Evolutionary conservation across 139 green algal species (phyloP), one percentile per base, ranked within the genome.

Genomic region (Chlamydomonas urium): DNA sequence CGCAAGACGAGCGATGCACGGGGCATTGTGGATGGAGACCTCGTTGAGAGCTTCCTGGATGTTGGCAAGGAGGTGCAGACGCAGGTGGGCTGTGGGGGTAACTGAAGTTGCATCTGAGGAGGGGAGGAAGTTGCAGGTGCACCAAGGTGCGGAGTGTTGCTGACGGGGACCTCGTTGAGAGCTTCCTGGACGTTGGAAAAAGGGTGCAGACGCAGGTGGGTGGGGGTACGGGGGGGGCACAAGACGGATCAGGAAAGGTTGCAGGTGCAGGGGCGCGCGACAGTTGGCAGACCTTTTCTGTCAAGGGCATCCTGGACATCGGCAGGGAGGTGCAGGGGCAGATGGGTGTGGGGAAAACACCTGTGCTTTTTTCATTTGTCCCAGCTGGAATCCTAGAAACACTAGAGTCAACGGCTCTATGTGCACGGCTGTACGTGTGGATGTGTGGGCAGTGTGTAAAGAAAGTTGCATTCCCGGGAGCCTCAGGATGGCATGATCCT

Each of bases 21-120:
- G 1, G 81, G 84, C 56, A 98, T 99, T 66, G 73, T 99, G 17
- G 95, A 99, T 60, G 95, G 95, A 0, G 95, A 99, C 74, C 75
- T 99, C 3, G 86, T 99, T 1, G 95, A 99, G 84, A 45, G 81
- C 31, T 96, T 97, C 67, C 70, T 97, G 36, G 95, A 99, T 74
- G 79, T 98, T 31, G 76, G 73, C 2, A 66, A 69, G 2, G 75
- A 90, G 47, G 45, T 23, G 47, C 65, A n/a, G 33, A 47, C 74
- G 19, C 70, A 75, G 26, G 83, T 90, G 59, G 23, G 59, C 10
- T 23, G 38, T 19, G 33, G 38, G 60, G 60, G 33, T 47, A 17
- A 21, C 4, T 26, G 29, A 5, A 5, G 21, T 38, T 65, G 19
- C 10, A 65, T 36, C 5, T 45, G 60, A 47, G 60, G 24, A n/a